These are phyloP conservation scores for Zoysia japonica DNA, from an alignment of 176 grass and related monocot species.

Conservation along the genomic window DNA sequence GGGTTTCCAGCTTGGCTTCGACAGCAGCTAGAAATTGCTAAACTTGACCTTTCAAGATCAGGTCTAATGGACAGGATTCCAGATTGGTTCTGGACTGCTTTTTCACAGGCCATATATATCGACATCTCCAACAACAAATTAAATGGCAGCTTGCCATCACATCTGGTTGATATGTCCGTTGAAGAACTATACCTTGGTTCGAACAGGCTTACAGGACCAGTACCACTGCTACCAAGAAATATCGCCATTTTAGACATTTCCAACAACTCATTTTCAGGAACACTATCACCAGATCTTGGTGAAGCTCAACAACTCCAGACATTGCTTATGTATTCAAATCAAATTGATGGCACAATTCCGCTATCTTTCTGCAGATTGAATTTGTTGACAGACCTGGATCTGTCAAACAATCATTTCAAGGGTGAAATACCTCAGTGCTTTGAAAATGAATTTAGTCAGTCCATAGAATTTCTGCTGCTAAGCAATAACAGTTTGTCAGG, in stretches of 20 bases:
- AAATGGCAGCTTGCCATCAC: background rate
- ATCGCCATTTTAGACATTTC: conserved; percentile 14
- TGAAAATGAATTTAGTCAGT: background rate
- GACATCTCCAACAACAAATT: background rate
- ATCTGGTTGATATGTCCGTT: background rate
- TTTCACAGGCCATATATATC: background rate
- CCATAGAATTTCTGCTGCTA: background rate
- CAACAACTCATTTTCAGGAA: conserved; percentile 17
- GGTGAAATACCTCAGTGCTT: background rate
- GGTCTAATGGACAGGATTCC: conserved; percentile 19
- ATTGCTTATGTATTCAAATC: conserved; percentile 10
- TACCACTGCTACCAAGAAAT: background rate
- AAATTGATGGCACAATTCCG: background rate
- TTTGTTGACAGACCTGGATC: background rate
- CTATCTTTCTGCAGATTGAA: background rate
- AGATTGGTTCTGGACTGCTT: conserved; percentile 11
- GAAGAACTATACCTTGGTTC: background rate
- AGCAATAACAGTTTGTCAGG: conserved; percentile 1
- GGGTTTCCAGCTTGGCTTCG: conserved; percentile 27
- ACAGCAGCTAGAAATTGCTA: background rate
- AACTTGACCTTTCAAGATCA: conserved; percentile 1
- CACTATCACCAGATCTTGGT: background rate
- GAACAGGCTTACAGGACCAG: background rate
- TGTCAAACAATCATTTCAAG: background rate
- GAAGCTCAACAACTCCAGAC: background rate